Evolutionary conservation across 257 asterid species (phyloP).

Genomic region (Solanum phureja): DNA sequence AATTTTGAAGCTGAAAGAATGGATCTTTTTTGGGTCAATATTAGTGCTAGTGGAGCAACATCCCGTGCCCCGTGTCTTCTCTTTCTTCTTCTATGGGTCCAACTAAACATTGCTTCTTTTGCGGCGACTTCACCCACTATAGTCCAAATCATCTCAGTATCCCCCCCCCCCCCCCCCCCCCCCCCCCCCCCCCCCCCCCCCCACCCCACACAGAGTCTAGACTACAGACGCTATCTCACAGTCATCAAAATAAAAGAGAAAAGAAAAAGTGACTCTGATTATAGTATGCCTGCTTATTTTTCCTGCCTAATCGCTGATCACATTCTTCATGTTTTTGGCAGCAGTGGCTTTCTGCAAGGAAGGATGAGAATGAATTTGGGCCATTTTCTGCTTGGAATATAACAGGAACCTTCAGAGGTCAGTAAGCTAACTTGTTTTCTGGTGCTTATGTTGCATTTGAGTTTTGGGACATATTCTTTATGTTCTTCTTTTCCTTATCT

Average conservation of each 20-base stretch:
- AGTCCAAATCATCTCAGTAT: neutral
- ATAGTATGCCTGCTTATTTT: neutral
- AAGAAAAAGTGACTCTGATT: neutral
- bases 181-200: neutral
- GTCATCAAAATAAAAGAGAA: neutral
- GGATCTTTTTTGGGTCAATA: neutral
- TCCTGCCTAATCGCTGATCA: neutral
- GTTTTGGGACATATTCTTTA: neutral
- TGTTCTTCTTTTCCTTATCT: neutral
- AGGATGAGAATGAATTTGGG: constrained; percentile 69
- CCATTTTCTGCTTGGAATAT: constrained; percentile 93
- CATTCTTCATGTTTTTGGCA: constrained; percentile 14
- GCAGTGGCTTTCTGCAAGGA: constrained; percentile 83
- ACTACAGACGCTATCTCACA: neutral
- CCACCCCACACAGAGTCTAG: neutral
- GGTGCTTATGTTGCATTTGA: neutral
- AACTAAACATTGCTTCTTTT: neutral
- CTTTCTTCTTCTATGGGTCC: neutral
- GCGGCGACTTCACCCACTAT: neutral
- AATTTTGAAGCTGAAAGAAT: neutral
- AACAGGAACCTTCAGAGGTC: constrained; percentile 95
- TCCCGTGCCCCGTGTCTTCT: neutral
- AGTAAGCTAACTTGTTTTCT: constrained; percentile 16
- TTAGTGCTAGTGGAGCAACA: neutral
- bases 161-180: neutral